Base-by-base conservation (phyloP, 2,329 filamentous ascomycete species). In the Aureobasidium sp. region DNA sequence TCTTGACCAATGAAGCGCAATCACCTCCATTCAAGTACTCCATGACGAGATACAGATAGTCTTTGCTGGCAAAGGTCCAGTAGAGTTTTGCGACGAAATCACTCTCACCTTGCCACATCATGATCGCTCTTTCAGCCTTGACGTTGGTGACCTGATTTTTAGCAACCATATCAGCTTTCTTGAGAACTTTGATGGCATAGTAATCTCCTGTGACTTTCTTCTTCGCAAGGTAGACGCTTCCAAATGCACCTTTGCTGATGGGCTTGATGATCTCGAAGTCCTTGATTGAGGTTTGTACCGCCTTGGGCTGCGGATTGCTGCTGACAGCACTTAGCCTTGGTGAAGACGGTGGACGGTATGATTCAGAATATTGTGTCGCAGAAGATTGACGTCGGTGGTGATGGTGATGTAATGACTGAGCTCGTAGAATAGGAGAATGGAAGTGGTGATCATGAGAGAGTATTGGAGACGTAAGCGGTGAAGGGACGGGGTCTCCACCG, bases 101-200 rank as follows among this genome's bases (percentile, higher is more conserved):
- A 73, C 95, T 99, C 75, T 97, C 92, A 26, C 94, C 94, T 77
- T 99, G 94, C 90, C 94, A 97, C 94, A 99, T 99, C 94, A 99
- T 97, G 72, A 99, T 99, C 26, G 95, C 95, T 67, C 94, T 85
- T 76, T 99, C 94, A 9, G 95, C 94, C 76, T 99, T 97, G 71
- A 99, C 94, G 71, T 99, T 99, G 68, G 94, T 96, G 68, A 99
- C 92, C 73, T 99, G 94, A 73, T 99, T 99, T 77, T 99, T 99
- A 65, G 94, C 94, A 65, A 99, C 91, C 94, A 99, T 99, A 79
- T 99, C 94, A n/a, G 94, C 92, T 76, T 99, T 99, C 73, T 97
- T 97, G 64, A 99, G 76, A 1, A 97, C 94, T 72, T 99, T 99
- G 78, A 99, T 97, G 10, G 94, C 94, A 73, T 93, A 99, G 74